Evolutionary conservation across 2,329 filamentous ascomycete genomes (phyloP), one percentile per base, ranked within the genome.

Genomic region (Tolypocladium tropicale): DNA sequence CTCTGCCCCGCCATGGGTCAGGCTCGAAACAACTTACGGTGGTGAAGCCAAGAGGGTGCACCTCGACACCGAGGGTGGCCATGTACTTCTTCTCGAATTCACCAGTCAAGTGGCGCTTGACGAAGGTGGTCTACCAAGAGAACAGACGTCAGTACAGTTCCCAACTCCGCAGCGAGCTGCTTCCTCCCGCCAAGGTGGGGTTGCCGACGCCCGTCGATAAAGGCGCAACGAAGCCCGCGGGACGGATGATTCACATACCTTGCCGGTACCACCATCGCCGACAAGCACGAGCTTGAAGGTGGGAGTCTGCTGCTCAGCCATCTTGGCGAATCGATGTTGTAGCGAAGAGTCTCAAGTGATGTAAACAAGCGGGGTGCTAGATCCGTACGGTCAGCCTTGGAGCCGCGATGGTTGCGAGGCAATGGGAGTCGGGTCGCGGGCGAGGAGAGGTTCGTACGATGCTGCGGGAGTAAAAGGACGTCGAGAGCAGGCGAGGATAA

Each of bases 21-120:
- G 41, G 12, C 11, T 33, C n/a, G 33, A 32, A 18, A 41, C 25
- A 52, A 82, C 90, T 80, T 90, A 97, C 92, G 74, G 93, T 97
- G 70, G 86, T 90, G 86, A 99, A 99, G 70, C 86, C 89, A 64
- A 99, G 90, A 75, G 94, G 94, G 83, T 99, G 94, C 65, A 99
- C 94, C 77, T 99, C 94, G 74, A 99, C 94, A 88, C 94, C 94
- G 64, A 99, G 90, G 59, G 94, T 99, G 70, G 94, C 94, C 76
- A 99, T 97, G 81, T 99, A 99, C 83, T 97, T 99, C 89, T 99
- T 99, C 82, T 99, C 94, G 74, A 99, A 99, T 77, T 99, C 94
- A 76, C 94, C 94, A 73, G 94, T 99, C 85, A 97, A 85, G 80
- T 99, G 94, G 73, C 94, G 94, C 88, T 99, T 99, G 83, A 99